Evolutionary conservation across 352 stramenopile genomes (phyloP).

Genomic region (Plasmopara viticola): DNA sequence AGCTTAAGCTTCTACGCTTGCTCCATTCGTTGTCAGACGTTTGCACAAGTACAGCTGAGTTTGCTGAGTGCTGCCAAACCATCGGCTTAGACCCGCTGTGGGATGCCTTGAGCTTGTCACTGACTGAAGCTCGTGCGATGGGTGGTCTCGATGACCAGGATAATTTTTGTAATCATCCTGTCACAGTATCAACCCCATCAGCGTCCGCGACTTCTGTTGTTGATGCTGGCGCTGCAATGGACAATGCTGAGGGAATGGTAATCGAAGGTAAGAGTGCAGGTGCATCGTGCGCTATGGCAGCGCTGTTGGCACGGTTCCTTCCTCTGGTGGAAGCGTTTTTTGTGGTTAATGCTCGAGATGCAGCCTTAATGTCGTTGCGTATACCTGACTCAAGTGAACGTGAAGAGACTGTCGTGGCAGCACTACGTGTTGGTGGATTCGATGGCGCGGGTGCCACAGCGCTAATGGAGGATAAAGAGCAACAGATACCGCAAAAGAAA

Average conservation of each 20-base stretch:
- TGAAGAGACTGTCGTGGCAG: slow-evolving; percentile 73
- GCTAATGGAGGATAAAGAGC: slow-evolving; percentile 22
- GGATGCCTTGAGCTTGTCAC: slow-evolving; percentile 64
- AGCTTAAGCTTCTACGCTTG: slow-evolving; percentile 94
- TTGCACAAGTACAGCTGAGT: slow-evolving; percentile 57
- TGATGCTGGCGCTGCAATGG: slow-evolving; percentile 21
- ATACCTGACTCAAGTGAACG: slow-evolving; percentile 67
- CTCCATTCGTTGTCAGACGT: slow-evolving; percentile 93
- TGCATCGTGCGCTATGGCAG: slow-evolving; percentile 87
- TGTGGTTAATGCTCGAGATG: slow-evolving; percentile 92
- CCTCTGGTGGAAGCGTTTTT: slow-evolving; percentile 98
- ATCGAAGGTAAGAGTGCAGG: slow-evolving; percentile 86
- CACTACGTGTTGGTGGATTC: slow-evolving; percentile 58
- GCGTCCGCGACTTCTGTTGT: slow-evolving; percentile 39
- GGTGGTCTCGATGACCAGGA: slow-evolving; percentile 70
- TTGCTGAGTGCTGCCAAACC: slow-evolving; percentile 61
- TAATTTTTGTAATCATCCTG: slow-evolving; percentile 6
- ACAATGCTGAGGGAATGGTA: slow-evolving; percentile 74
- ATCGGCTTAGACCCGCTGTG: slow-evolving; percentile 71
- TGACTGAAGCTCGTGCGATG: slow-evolving; percentile 68
- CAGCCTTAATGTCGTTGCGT: slow-evolving; percentile 64
- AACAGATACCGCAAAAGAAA: slow-evolving; percentile 21
- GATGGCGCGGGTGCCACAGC: slow-evolving; percentile 30
- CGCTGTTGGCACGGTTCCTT: slow-evolving; percentile 95
- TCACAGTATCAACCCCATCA: slow-evolving; percentile 2